Conservation (phyloP, 306 rosid species). For the Hippophae gyantsensis region DNA sequence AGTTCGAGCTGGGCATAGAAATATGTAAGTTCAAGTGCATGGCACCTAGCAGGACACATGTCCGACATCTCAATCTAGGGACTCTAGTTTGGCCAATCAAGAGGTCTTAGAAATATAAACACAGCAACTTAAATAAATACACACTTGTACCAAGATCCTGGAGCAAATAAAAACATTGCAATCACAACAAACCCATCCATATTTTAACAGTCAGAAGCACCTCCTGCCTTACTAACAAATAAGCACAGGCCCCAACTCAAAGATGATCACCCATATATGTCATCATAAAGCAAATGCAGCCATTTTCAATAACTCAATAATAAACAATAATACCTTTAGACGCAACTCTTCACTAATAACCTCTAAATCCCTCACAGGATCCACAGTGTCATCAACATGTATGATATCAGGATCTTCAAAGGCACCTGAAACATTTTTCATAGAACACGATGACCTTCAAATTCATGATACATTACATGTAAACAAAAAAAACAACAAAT, state of each 20-base stretch:
- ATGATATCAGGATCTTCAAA: slow-evolving; percentile 96
- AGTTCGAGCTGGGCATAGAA: no score
- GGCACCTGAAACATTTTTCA: slow-evolving; percentile 45
- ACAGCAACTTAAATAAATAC: no score
- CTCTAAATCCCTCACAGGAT: slow-evolving; percentile 96
- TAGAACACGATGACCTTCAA: not conserved
- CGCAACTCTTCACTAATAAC: slow-evolving; percentile 74
- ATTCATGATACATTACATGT: not conserved
- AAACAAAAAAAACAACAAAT: not conserved
- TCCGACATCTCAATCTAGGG: no score
- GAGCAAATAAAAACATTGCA: no score
- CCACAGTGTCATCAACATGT: slow-evolving; percentile 88
- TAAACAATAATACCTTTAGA: slow-evolving; percentile 51
- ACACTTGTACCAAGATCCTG: no score
- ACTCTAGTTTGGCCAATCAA: no score
- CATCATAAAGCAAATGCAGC: not conserved
- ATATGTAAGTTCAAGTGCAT: no score
- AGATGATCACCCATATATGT: not conserved
- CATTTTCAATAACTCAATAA: not conserved
- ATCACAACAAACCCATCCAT: no score
- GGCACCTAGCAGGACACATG: no score
- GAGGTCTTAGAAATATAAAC: no score
- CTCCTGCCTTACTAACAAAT: not conserved
- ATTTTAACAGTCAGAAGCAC: no score
- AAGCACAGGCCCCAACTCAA: not conserved